phyloP scores from a whole-genome alignment of 129 eudicot genomes.

The Tagetes patula region DNA sequence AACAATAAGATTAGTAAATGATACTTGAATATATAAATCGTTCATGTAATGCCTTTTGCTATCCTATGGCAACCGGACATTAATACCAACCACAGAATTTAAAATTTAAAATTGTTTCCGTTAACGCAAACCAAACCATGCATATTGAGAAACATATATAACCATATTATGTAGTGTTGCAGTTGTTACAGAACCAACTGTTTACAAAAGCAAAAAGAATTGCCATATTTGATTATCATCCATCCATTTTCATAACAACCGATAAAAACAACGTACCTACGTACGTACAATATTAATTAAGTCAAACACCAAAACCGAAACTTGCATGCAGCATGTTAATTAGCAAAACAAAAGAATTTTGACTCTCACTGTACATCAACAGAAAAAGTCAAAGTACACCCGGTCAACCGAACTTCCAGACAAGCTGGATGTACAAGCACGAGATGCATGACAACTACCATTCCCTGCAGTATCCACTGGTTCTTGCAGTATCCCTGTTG shows the following conservation, averaged over 20 bases:
- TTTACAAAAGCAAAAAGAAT: neutral
- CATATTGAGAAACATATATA: neutral
- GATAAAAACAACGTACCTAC: neutral
- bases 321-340: slow-evolving; percentile 31
- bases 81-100: neutral
- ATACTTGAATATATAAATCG: too few species aligned
- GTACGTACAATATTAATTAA: too few species aligned
- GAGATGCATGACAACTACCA: slow-evolving; percentile 13
- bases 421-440: slow-evolving; percentile 29
- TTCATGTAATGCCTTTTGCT: neutral
- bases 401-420: slow-evolving; percentile 31
- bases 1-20: too few species aligned
- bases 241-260: slow-evolving; percentile 14
- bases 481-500: slow-evolving; percentile 58
- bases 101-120: neutral
- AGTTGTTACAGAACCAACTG: slow-evolving; percentile 12
- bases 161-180: slow-evolving; percentile 13
- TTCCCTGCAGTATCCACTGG: slow-evolving; percentile 13
- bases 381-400: slow-evolving; percentile 50
- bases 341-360: neutral
- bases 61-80: neutral
- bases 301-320: neutral
- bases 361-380: slow-evolving; percentile 24
- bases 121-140: too few species aligned
- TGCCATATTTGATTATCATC: slow-evolving; percentile 2